These are phyloP conservation scores for Xylariaceae sp. DNA, from an alignment of 2,329 filamentous ascomycete genomes.

Conservation along the genomic window DNA sequence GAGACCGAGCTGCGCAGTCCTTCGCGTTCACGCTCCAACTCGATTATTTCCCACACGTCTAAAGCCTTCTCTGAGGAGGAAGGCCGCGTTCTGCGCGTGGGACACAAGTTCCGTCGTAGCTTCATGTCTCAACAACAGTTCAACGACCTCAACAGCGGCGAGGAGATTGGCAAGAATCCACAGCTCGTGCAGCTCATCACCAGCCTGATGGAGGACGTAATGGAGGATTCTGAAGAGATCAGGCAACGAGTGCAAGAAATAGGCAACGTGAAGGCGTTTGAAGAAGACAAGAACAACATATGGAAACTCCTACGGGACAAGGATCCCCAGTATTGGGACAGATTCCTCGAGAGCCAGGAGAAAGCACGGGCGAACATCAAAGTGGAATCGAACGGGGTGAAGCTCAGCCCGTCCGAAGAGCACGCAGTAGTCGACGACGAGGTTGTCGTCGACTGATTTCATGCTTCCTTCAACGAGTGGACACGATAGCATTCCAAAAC, in stretches of 20 bases:
- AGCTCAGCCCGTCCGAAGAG: conserved; percentile 17
- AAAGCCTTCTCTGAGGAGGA: conserved; percentile 52
- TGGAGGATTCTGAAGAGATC: conserved; percentile 57
- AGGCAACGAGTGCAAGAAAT: conserved; percentile 47
- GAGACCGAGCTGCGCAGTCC: conserved; percentile 41
- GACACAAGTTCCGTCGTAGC: conserved; percentile 51
- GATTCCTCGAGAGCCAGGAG: conserved; percentile 56
- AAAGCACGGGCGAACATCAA: conserved; percentile 52
- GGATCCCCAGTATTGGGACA: conserved; percentile 62
- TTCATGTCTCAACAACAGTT: conserved; percentile 49
- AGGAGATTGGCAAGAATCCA: conserved; percentile 46
- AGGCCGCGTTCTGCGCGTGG: conserved; percentile 49
- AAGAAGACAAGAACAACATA: conserved; percentile 50
- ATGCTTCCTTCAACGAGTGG: too few relatives aligned
- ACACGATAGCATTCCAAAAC: too few relatives aligned
- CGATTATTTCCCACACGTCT: conserved; percentile 44
- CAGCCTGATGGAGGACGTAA: conserved; percentile 58
- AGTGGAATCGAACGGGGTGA: conserved; percentile 20
- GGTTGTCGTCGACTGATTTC: conserved; percentile 37
- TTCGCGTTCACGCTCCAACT: conserved; percentile 46
- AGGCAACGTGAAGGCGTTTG: conserved; percentile 57
- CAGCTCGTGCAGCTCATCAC: conserved; percentile 49
- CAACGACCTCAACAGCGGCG: conserved; percentile 42
- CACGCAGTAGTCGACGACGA: conserved; percentile 33
- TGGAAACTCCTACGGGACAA: conserved; percentile 47